A percentile compares a stretch with the other conserved stretches of the same genome.
phyloP scores from a whole-genome alignment of 2,329 filamentous ascomycete species.

The Epichloe baconii region DNA sequence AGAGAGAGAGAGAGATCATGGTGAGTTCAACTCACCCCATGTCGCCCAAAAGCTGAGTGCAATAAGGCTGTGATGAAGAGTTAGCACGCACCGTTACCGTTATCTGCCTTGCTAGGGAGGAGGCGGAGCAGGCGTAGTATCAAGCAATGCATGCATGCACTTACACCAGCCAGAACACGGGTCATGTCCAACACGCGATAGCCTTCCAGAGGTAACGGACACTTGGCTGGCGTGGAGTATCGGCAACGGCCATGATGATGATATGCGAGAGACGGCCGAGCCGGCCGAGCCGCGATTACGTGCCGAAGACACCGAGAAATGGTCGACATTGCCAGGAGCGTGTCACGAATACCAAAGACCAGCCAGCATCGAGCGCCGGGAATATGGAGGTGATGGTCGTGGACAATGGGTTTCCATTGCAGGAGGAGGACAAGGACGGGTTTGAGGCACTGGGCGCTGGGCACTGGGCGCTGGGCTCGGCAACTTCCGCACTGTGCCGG shows the following conservation, averaged over 20 bases:
- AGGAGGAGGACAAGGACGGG: no score
- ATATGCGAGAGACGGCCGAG: background rate
- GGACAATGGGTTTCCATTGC: background rate
- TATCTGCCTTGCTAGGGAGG: background rate
- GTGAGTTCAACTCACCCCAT: slow-evolving; percentile 54
- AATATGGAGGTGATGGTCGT: background rate
- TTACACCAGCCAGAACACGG: slow-evolving; percentile 81
- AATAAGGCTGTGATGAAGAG: slow-evolving; percentile 63
- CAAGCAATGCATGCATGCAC: slow-evolving; percentile 19
- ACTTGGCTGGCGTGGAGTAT: slow-evolving; percentile 14
- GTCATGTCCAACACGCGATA: slow-evolving; percentile 94
- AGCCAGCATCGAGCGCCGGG: background rate
- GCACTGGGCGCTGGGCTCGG: no score
- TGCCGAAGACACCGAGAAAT: slow-evolving; percentile 5
- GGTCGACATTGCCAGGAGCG: slow-evolving; percentile 5
- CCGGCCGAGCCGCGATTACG: background rate
- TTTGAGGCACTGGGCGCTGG: no score
- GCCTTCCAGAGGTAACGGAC: slow-evolving; percentile 58
- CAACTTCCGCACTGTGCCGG: no score
- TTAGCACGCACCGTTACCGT: background rate
- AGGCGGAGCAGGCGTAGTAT: slow-evolving; percentile 6
- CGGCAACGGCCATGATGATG: slow-evolving; percentile 11
- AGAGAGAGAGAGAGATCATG: no score
- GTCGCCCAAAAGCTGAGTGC: slow-evolving; percentile 91
- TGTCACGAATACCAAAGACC: background rate